phyloP scores from a whole-genome alignment of 2,329 filamentous ascomycete species.

The Tolypocladium amazonense region DNA sequence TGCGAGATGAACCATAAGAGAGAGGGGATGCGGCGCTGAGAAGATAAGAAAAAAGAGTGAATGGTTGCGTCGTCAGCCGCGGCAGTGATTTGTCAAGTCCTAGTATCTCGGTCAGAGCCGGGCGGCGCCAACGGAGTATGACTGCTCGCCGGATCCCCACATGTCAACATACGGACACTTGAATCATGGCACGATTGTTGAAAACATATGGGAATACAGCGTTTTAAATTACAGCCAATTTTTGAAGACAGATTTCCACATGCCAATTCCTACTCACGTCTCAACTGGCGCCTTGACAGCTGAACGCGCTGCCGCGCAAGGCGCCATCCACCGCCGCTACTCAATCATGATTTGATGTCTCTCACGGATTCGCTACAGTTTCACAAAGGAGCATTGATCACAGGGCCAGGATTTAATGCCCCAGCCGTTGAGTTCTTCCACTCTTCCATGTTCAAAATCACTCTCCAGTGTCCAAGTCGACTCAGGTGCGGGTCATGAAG shows the following conservation, averaged over 20 bases:
- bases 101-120: not conserved
- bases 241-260: not conserved
- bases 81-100: not conserved
- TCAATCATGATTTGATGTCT: not conserved
- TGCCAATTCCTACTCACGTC: not conserved
- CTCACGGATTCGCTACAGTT: not conserved
- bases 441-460: not conserved
- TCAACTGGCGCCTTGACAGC: not conserved
- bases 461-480: not conserved
- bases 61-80: not conserved
- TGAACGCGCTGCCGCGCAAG: not conserved
- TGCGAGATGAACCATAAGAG: constrained; percentile 9
- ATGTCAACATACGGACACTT: not conserved
- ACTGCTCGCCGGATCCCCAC: not conserved
- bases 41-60: not conserved
- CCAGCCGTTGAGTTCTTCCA: too few relatives aligned
- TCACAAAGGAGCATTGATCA: not conserved
- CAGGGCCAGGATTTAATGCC: not conserved
- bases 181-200: not conserved
- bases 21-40: not conserved
- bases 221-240: not conserved
- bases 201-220: not conserved
- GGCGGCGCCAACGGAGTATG: not conserved
- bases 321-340: not conserved
- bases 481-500: not conserved